These are phyloP conservation scores for Crassisporium funariophilum DNA, from an alignment of 768 basidiomycete species.

Conservation along the genomic window DNA sequence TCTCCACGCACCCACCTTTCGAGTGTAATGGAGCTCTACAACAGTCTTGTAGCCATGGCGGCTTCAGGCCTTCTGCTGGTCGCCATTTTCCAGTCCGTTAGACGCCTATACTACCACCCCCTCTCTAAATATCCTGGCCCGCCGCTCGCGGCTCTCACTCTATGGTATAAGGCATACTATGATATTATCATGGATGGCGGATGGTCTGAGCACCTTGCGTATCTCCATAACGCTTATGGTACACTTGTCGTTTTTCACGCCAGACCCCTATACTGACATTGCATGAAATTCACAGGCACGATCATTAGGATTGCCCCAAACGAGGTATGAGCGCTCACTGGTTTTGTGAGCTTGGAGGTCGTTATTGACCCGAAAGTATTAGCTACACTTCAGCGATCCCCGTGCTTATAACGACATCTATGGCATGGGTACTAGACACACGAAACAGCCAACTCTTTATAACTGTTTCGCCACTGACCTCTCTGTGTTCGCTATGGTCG, in stretches of 20 bases:
- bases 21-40: neutral
- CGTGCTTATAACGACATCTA: constrained; percentile 43
- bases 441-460: constrained; percentile 39
- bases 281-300: constrained; percentile 25
- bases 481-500: constrained; percentile 38
- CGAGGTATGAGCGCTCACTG: constrained; percentile 37
- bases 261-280: neutral
- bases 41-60: neutral
- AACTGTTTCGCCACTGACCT: constrained; percentile 37
- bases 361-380: too few relatives aligned
- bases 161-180: constrained; percentile 36
- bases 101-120: constrained; percentile 27
- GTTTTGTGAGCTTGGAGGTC: constrained; percentile 1
- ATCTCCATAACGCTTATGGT: constrained; percentile 42
- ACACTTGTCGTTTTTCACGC: neutral
- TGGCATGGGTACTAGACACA: constrained; percentile 36
- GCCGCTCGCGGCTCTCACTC: constrained; percentile 31
- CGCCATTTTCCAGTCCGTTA: constrained; percentile 5
- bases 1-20: constrained; percentile 2
- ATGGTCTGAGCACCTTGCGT: constrained; percentile 36
- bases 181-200: constrained; percentile 40
- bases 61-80: neutral
- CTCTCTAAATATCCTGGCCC: constrained; percentile 37
- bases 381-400: constrained; percentile 48
- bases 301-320: constrained; percentile 42